Percentiles rank a stretch among this genome's conserved stretches.
Evolutionary conservation across 352 stramenopile species (phyloP).

Genomic region (Halophytophthora batemanensis): DNA sequence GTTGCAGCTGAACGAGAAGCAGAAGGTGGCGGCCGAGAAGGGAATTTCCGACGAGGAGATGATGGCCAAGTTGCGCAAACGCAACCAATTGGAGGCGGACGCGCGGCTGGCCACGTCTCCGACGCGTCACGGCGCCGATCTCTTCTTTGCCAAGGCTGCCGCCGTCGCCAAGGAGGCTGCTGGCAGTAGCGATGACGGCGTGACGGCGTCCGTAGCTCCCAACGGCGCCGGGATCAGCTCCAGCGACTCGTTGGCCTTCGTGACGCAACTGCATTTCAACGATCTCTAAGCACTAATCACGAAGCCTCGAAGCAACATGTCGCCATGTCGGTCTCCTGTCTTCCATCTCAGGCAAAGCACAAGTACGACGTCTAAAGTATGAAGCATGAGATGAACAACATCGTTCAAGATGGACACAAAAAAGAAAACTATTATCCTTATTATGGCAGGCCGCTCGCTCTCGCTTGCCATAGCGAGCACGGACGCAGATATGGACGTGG

Average conservation of each 20-base stretch:
- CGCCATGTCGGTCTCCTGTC: too few species aligned
- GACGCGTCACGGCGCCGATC: constrained; percentile 30
- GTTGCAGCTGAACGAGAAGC: constrained; percentile 61
- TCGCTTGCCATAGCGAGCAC: constrained; percentile 1
- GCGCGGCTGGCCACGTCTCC: constrained; percentile 67
- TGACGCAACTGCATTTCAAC: constrained; percentile 71
- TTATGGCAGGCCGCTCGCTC: constrained; percentile 21
- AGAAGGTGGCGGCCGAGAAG: constrained; percentile 71
- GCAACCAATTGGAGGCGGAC: constrained; percentile 66
- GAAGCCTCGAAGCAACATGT: too few species aligned
- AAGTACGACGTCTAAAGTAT: too few species aligned
- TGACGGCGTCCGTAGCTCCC: constrained; percentile 1
- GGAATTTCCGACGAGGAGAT: constrained; percentile 85
- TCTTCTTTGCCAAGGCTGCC: constrained; percentile 31
- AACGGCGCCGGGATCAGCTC: constrained; percentile 11
- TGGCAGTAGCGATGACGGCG: background rate
- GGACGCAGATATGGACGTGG: background rate
- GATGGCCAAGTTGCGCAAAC: constrained; percentile 73
- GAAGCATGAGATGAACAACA: too few species aligned
- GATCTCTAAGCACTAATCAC: constrained; percentile 40
- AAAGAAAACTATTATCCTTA: constrained; percentile 33
- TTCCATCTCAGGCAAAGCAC: too few species aligned
- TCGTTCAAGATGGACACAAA: too few species aligned
- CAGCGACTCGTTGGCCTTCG: constrained; percentile 58
- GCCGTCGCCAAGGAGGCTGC: constrained; percentile 24